Evolutionary conservation across 768 basidiomycete genomes (phyloP).

Genomic region (Candolleomyces aberdarensis): DNA sequence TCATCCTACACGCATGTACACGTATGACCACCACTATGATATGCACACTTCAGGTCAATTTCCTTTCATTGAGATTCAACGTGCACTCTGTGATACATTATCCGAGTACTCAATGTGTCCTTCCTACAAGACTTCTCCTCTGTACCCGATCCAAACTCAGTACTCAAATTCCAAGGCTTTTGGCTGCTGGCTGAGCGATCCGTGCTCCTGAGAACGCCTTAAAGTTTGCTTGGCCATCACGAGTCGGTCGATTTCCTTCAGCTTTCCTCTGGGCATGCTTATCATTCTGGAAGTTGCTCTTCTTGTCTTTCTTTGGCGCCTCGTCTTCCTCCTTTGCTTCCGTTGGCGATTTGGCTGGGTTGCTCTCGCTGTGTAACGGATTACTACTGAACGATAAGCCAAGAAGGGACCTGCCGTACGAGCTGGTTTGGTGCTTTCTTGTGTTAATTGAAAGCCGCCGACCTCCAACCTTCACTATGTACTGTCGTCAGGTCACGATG

Average conservation of each 20-base stretch:
- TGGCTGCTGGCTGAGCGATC: conserved; percentile 59
- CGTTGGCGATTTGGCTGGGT: conserved; percentile 13
- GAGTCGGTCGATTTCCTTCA: conserved; percentile 48
- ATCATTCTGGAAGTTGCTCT: conserved; percentile 43
- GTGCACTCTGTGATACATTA: background rate
- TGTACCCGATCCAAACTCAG: conserved; percentile 10
- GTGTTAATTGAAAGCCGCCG: conserved; percentile 14
- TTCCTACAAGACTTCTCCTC: conserved; percentile 9
- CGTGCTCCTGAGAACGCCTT: conserved; percentile 39
- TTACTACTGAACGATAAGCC: too few relatives aligned
- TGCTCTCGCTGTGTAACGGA: background rate
- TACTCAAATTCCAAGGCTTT: conserved; percentile 29
- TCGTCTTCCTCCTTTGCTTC: conserved; percentile 28
- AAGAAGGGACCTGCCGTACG: background rate
- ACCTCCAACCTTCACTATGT: conserved; percentile 27
- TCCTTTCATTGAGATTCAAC: background rate
- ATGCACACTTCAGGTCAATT: background rate
- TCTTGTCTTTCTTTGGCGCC: conserved; percentile 45
- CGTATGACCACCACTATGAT: conserved; percentile 25
- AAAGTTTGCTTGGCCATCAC: conserved; percentile 29
- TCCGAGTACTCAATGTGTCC: background rate
- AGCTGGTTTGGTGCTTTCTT: conserved; percentile 7
- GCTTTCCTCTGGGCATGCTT: conserved; percentile 42
- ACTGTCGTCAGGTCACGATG: background rate
- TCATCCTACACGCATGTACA: conserved; percentile 20